Percentiles rank a stretch among this genome's conserved stretches.
Evolutionary conservation across 192 early-diverging fungal genomes (phyloP).

Genomic region (Backusella psychrophila): DNA sequence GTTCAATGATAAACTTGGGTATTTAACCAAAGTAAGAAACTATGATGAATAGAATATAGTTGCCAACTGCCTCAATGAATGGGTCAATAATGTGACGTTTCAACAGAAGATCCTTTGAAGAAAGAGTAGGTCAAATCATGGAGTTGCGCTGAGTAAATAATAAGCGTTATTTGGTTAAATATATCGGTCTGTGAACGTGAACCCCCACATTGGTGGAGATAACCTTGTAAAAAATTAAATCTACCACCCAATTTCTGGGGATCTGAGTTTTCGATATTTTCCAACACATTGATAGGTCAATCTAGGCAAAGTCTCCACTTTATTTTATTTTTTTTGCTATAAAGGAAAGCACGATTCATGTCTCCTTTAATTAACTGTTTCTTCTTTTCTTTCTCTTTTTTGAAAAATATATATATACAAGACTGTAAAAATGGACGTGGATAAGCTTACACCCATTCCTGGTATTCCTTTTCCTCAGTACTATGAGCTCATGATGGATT

Average conservation of each 20-base stretch:
- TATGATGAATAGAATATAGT: background rate
- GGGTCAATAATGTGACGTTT: background rate
- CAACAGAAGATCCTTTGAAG: background rate
- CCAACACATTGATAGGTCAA: background rate
- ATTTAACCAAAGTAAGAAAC: background rate
- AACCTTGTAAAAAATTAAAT: slow-evolving; percentile 8
- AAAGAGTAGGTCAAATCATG: background rate
- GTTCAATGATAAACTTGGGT: background rate
- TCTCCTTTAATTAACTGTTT: slow-evolving; percentile 20
- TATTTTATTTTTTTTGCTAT: slow-evolving; percentile 7
- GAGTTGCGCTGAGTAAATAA: background rate
- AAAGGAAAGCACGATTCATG: background rate
- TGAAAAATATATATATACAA: slow-evolving; percentile 4
- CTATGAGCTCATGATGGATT: slow-evolving; percentile 71
- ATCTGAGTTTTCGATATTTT: slow-evolving; percentile 2
- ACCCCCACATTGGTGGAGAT: background rate
- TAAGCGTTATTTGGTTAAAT: background rate
- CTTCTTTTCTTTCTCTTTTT: slow-evolving; percentile 9
- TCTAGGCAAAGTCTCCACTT: background rate
- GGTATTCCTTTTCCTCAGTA: slow-evolving; percentile 66
- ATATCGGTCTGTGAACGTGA: background rate
- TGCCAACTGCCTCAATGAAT: background rate
- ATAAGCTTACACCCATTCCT: slow-evolving; percentile 26
- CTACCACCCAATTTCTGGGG: slow-evolving; percentile 13
- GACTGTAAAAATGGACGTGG: slow-evolving; percentile 13